Evolutionary conservation across 805 yeast species (phyloP), one percentile per base, ranked within the genome.

Genomic region (Yamadazyma ubonensis): DNA sequence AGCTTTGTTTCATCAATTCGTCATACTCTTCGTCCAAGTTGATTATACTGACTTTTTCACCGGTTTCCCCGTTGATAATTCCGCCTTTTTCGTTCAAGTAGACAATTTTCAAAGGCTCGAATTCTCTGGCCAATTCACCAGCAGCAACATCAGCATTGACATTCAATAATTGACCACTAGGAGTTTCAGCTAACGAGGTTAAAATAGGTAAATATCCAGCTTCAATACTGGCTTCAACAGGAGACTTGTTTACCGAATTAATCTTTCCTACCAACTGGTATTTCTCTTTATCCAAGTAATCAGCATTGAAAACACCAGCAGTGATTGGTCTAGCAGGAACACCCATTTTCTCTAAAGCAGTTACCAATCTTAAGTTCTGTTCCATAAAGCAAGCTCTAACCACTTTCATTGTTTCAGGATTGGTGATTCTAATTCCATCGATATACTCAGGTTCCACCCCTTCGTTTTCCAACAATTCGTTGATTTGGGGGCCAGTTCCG

Each of bases 61-160:
- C 90, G 12, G 96, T 86, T 52, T 76, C 81, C 42, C 98, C 98
- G 58, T 93, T 87, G 55, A 87, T 79, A 49, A 93, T 84, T 47
- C 99, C 99, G 54, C 99, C 99, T 67, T 93, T 93, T 65, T 93
- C 99, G 65, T 89, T 90, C 63, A 93, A 72, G 62, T 91, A 93
- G 30, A 93, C 99, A 48, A 93, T 91, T 67, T 93, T 93, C 57
- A 93, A 78, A 6, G 99, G 99, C 67, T 93, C 96, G 53, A 93
- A 86, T 38, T 87, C 96, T 58, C 97, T 78, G 17, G 99, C 97
- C 50, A 93, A 75, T 66, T 93, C 98, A 54, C 97, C 95, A 33
- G 99, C 99, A 30, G 98, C 99, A 38, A 93, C 96, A 59, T 93
- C 99, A 6, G 99, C 99, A 59, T 93, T 93, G 45, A 93, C 98